phyloP scores from a whole-genome alignment of 1,284 basidiomycete genomes.

The Phenoliferia sp. region DNA sequence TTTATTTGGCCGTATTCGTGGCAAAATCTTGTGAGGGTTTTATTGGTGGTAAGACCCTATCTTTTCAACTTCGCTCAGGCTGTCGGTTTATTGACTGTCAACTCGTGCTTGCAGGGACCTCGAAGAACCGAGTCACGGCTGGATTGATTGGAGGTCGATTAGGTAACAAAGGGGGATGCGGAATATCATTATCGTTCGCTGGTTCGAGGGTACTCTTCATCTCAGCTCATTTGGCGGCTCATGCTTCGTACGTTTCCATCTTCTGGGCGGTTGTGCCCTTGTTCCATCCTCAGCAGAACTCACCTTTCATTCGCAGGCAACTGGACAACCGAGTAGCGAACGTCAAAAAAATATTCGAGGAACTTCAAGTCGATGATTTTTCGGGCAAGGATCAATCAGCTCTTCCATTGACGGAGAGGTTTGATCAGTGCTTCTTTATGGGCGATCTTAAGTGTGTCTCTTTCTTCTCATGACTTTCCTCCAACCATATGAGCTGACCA shows the following conservation, averaged over 20 bases:
- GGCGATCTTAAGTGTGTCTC: conserved; percentile 54
- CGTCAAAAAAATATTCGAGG: conserved; percentile 48
- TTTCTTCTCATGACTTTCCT: not conserved
- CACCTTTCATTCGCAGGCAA: conserved; percentile 14
- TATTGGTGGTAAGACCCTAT: conserved; percentile 40
- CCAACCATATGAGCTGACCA: not conserved
- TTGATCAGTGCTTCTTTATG: conserved; percentile 74
- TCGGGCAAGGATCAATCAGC: not conserved
- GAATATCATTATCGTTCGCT: conserved; percentile 69
- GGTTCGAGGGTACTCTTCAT: conserved; percentile 72
- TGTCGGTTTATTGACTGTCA: not conserved
- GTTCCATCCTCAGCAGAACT: not conserved
- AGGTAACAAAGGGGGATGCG: conserved; percentile 64
- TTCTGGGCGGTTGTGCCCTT: not conserved
- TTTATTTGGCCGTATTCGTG: conserved; percentile 55
- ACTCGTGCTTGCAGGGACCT: conserved; percentile 30
- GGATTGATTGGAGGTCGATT: conserved; percentile 81
- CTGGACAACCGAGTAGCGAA: conserved; percentile 42
- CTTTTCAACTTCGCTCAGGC: not conserved
- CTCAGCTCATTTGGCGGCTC: conserved; percentile 82
- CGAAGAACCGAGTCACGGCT: conserved; percentile 63
- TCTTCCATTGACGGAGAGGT: conserved; percentile 69
- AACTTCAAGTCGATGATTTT: conserved; percentile 52
- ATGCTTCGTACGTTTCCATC: conserved; percentile 47
- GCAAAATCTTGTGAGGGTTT: conserved; percentile 46